Evolutionary conservation across 768 basidiomycete species (phyloP).

Genomic region (Boletus barrowsii): DNA sequence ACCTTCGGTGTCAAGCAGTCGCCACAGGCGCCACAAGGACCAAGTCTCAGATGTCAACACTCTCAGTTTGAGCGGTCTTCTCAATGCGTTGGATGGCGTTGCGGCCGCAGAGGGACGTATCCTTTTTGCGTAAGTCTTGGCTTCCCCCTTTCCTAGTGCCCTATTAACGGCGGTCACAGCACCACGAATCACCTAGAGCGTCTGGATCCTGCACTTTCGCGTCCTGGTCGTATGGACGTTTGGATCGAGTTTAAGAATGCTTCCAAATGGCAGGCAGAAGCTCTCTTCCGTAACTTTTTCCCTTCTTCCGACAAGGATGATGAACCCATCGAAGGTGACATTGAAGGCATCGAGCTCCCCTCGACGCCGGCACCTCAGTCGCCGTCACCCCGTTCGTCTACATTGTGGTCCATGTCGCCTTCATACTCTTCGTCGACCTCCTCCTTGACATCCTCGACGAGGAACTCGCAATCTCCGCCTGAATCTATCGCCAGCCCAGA

Average conservation of each 20-base stretch:
- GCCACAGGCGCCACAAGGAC: conserved; percentile 48
- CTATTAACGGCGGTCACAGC: conserved; percentile 33
- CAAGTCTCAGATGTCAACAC: conserved; percentile 77
- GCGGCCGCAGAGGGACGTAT: conserved; percentile 85
- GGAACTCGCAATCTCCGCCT: conserved; percentile 25
- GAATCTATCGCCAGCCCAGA: conserved; percentile 18
- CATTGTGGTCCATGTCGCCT: conserved; percentile 43
- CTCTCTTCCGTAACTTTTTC: conserved; percentile 89
- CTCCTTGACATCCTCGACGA: conserved; percentile 34
- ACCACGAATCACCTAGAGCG: conserved; percentile 91
- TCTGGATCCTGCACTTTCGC: conserved; percentile 86
- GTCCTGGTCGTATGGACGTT: conserved; percentile 90
- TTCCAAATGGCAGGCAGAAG: conserved; percentile 80
- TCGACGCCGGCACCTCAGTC: conserved; percentile 41
- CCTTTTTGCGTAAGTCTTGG: conserved; percentile 73
- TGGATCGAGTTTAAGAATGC: conserved; percentile 91
- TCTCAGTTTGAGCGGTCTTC: conserved; percentile 72
- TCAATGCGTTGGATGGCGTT: conserved; percentile 85
- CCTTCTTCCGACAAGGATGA: conserved; percentile 62
- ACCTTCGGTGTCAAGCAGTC: conserved; percentile 32
- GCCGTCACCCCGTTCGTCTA: conserved; percentile 44
- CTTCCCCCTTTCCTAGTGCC: neutral
- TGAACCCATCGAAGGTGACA: conserved; percentile 37
- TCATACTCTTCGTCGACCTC: conserved; percentile 43
- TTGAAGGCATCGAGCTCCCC: conserved; percentile 46